Evolutionary conservation across 2,329 filamentous ascomycete genomes (phyloP).

Genomic region (Ophiocordyceps unilateralis): DNA sequence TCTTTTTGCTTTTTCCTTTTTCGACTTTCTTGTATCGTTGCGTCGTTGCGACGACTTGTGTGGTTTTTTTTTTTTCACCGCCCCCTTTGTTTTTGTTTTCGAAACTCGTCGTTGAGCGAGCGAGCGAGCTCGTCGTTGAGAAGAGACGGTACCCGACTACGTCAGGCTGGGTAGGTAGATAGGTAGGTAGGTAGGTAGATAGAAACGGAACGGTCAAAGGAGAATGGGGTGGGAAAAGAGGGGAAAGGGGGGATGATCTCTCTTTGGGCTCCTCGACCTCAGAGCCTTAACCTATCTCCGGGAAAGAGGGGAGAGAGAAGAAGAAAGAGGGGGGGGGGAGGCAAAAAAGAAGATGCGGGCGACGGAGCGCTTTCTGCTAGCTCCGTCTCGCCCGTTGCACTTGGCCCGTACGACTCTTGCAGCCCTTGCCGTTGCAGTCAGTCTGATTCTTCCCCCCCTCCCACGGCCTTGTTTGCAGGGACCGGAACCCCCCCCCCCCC

Average conservation of each 20-base stretch:
- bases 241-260: not conserved
- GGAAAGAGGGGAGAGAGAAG: not conserved
- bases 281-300: not conserved
- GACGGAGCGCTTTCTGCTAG: not conserved
- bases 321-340: not conserved
- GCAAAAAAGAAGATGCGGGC: not conserved
- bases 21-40: no score
- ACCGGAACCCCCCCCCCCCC: not conserved
- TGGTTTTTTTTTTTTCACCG: no score
- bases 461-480: not conserved
- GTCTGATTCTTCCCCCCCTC: not conserved
- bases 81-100: not conserved
- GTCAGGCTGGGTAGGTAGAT: no score
- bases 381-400: slow-evolving; percentile 1
- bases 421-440: slow-evolving; percentile 1
- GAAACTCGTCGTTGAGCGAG: no score
- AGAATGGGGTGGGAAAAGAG: not conserved
- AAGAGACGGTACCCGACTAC: no score
- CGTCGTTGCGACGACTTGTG: no score
- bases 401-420: slow-evolving; percentile 2
- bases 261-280: not conserved
- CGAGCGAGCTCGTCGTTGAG: no score
- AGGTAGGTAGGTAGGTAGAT: no score
- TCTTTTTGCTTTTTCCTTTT: no score
- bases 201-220: no score